These are phyloP conservation scores for Teunomyces funiuensis DNA, from an alignment of 805 yeast genomes.

Conservation along the genomic window DNA sequence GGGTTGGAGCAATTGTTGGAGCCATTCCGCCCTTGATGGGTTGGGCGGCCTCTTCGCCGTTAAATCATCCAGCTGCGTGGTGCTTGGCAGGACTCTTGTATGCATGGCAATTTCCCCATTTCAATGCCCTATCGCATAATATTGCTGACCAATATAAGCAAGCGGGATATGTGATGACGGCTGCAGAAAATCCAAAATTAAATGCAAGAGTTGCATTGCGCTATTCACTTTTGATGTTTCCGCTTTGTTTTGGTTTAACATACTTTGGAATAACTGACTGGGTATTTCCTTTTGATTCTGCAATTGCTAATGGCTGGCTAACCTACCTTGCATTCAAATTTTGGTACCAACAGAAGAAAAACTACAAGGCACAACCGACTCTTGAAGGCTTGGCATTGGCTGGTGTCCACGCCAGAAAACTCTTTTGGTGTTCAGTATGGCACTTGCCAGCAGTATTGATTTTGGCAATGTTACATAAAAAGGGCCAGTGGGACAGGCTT, in stretches of 20 bases:
- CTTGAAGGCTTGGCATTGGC: conserved; percentile 61
- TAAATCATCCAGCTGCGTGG: conserved; percentile 92
- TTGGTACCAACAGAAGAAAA: conserved; percentile 77
- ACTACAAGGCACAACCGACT: conserved; percentile 51
- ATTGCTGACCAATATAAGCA: conserved; percentile 82
- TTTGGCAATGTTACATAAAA: conserved; percentile 91
- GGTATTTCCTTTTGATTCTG: conserved; percentile 77
- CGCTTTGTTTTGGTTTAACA: conserved; percentile 79
- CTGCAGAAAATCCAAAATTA: conserved; percentile 84
- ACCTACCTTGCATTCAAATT: conserved; percentile 75
- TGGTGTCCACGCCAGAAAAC: conserved; percentile 70
- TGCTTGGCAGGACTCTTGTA: conserved; percentile 82
- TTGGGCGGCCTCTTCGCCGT: conserved; percentile 84
- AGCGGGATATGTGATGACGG: conserved; percentile 98
- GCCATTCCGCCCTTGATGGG: conserved; percentile 99
- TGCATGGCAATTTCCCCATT: conserved; percentile 99
- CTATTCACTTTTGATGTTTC: conserved; percentile 90
- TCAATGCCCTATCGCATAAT: conserved; percentile 86
- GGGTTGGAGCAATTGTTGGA: conserved; percentile 99
- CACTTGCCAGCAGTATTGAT: conserved; percentile 88
- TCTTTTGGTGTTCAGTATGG: conserved; percentile 94
- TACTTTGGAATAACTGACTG: conserved; percentile 82
- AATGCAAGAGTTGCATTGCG: conserved; percentile 93
- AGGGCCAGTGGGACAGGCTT: conserved; percentile 84
- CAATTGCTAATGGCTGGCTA: conserved; percentile 83